Percentiles rank a stretch among this genome's conserved stretches.
phyloP scores from a whole-genome alignment of 805 yeast genomes.

The Torulaspora delbrueckii region DNA sequence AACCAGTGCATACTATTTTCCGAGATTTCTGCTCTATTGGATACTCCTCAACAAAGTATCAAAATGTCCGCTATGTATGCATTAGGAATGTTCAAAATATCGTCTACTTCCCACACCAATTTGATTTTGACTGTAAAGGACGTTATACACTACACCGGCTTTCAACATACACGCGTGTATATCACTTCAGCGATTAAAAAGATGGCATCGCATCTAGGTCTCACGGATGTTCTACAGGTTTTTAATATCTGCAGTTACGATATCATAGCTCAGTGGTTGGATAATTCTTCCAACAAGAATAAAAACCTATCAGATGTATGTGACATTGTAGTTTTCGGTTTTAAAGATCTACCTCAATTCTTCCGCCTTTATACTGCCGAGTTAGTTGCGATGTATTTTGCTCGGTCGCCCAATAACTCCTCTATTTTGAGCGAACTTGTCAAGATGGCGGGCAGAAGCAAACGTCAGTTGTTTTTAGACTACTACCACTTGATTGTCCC shows the following conservation, averaged over 20 bases:
- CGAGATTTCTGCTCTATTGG: slow-evolving; percentile 25
- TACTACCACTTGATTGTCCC: slow-evolving; percentile 19
- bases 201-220: slow-evolving; percentile 4
- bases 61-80: slow-evolving; percentile 30
- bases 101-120: slow-evolving; percentile 22
- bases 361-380: slow-evolving; percentile 15
- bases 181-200: slow-evolving; percentile 10
- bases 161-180: slow-evolving; percentile 22
- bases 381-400: slow-evolving; percentile 19
- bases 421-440: slow-evolving; percentile 11
- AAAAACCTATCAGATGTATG: slow-evolving; percentile 9
- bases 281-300: background rate
- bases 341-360: slow-evolving; percentile 14
- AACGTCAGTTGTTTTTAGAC: slow-evolving; percentile 12
- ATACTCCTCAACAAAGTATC: slow-evolving; percentile 21
- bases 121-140: slow-evolving; percentile 17
- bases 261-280: slow-evolving; percentile 20
- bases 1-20: slow-evolving; percentile 30
- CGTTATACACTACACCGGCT: slow-evolving; percentile 9
- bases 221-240: slow-evolving; percentile 10
- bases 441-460: slow-evolving; percentile 5
- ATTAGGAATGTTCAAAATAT: slow-evolving; percentile 18
- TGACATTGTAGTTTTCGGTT: slow-evolving; percentile 23
- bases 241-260: slow-evolving; percentile 26
- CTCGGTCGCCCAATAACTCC: slow-evolving; percentile 13